These are phyloP conservation scores for Jimgerdemannia flammicorona DNA, from an alignment of 192 early-diverging fungal species.

Conservation along the genomic window DNA sequence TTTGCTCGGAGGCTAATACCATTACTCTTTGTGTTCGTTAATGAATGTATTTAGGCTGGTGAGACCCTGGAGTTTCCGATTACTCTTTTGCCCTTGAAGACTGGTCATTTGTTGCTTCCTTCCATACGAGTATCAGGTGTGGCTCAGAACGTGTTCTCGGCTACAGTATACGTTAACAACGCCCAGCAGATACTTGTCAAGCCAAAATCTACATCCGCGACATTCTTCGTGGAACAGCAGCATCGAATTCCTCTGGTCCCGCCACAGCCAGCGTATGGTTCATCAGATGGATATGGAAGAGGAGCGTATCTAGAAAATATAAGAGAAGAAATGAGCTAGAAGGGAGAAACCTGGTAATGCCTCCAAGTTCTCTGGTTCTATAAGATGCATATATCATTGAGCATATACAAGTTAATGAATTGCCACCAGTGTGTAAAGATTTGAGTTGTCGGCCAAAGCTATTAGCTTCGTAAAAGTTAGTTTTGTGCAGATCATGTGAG, in stretches of 20 bases:
- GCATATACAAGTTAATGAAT: not conserved
- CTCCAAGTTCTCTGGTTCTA: no score
- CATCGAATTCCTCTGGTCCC: conserved; percentile 19
- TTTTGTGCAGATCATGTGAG: no score
- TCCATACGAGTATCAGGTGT: conserved; percentile 39
- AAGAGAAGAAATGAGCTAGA: not conserved
- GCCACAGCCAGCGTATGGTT: conserved; percentile 18
- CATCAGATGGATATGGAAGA: not conserved
- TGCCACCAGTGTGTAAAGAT: no score
- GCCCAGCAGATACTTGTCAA: conserved; percentile 56
- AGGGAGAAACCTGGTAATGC: no score
- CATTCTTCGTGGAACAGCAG: conserved; percentile 58
- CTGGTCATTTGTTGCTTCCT: conserved; percentile 53
- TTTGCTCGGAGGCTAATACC: no score
- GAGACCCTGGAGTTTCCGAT: conserved; percentile 43
- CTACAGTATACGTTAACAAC: conserved; percentile 52
- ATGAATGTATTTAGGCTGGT: conserved; percentile 32
- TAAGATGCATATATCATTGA: not conserved
- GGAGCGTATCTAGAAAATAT: not conserved
- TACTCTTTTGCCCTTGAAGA: conserved; percentile 53
- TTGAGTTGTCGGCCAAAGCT: no score
- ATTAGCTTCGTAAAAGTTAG: no score
- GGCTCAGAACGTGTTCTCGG: conserved; percentile 35
- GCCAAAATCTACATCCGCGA: conserved; percentile 51
- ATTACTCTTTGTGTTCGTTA: not conserved